phyloP scores from a whole-genome alignment of 2,329 filamentous ascomycete species.

The Tolypocladium endophyticum region DNA sequence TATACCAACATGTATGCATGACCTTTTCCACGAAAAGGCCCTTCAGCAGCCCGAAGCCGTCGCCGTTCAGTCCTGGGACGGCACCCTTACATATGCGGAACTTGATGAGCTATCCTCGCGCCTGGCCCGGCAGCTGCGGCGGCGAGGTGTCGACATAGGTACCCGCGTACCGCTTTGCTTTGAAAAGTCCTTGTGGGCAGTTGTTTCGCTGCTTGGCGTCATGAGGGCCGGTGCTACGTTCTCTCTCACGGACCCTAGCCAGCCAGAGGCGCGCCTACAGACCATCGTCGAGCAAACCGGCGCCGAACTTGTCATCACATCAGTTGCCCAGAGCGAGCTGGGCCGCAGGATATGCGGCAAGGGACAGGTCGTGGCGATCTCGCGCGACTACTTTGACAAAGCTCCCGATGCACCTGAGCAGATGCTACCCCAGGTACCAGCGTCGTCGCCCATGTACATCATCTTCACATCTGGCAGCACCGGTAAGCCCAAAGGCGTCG shows the following conservation, averaged over 20 bases:
- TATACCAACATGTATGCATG: constrained; percentile 33
- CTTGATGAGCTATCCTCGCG: constrained; percentile 30
- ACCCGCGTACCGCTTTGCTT: constrained; percentile 38
- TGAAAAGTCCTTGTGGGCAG: constrained; percentile 36
- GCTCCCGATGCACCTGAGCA: constrained; percentile 7
- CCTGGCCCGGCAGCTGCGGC: constrained; percentile 28
- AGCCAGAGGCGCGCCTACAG: constrained; percentile 32
- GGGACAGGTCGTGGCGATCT: constrained; percentile 22
- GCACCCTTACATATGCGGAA: constrained; percentile 33
- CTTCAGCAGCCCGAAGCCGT: constrained; percentile 22
- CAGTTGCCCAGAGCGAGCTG: constrained; percentile 24
- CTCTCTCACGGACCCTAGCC: constrained; percentile 34
- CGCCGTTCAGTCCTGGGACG: constrained; percentile 41
- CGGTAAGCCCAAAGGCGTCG: constrained; percentile 52
- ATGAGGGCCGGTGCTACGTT: constrained; percentile 40
- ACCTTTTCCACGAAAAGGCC: constrained; percentile 30
- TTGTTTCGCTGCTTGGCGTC: constrained; percentile 32
- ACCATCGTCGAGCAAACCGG: constrained; percentile 33
- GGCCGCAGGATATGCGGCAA: constrained; percentile 24
- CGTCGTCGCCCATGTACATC: constrained; percentile 36
- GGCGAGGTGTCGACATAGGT: constrained; percentile 25
- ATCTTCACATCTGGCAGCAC: constrained; percentile 59
- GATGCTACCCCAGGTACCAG: constrained; percentile 27
- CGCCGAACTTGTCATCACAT: constrained; percentile 28
- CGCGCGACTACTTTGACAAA: constrained; percentile 15